Base-by-base conservation (phyloP, 345 rosid genomes). In the Raphanus raphanistrum region DNA sequence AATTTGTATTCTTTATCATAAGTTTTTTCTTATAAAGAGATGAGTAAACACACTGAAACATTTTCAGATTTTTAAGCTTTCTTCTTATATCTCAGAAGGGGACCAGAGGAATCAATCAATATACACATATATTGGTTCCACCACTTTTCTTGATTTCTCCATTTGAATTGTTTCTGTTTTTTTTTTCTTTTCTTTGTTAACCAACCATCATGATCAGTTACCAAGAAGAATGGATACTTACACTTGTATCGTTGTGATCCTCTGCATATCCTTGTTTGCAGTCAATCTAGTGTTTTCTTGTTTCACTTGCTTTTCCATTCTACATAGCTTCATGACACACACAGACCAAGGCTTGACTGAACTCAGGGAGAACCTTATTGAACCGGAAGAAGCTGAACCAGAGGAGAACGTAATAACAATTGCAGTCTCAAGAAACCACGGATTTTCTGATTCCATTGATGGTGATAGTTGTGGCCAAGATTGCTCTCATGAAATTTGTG, bases 401-500 rank as follows among this genome's bases (percentile, higher is more conserved):
- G 82, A 36, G 55, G 82, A 74, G 27, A 70, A 74, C 11, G 79
- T 74, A 15, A 41, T 55, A 41, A 73, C 63, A 48, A 61, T 73
- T 79, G 63, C 70, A 60, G 36, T 68, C 66, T 67, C 69, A 6
- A 35, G 68, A 50, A 67, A 73, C 69, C 77, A 67, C 26, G 73
- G 33, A 59, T 78, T 66, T 5, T 31, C 79, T 25, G 82, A 45
- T 26, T 72, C 82, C 70, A 61, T 31, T n/a, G 6, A 45, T 1
- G 73, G 26, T 74, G 15, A 45, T 12, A 73, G 26, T 74, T 50
- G 8, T 79, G 75, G 41, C 32, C 78, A 73, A 50, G 74, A 36
- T 61, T 79, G 78, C 38, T 72, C 78, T 35, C 79, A 79, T 69
- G 82, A 69, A 35, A 79, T 79, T 54, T 79, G 82, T 33, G 66